Evolutionary conservation across 1,139 yeast species (phyloP), one percentile per base, ranked within the genome.

Genomic region (Candida labiduridarum): DNA sequence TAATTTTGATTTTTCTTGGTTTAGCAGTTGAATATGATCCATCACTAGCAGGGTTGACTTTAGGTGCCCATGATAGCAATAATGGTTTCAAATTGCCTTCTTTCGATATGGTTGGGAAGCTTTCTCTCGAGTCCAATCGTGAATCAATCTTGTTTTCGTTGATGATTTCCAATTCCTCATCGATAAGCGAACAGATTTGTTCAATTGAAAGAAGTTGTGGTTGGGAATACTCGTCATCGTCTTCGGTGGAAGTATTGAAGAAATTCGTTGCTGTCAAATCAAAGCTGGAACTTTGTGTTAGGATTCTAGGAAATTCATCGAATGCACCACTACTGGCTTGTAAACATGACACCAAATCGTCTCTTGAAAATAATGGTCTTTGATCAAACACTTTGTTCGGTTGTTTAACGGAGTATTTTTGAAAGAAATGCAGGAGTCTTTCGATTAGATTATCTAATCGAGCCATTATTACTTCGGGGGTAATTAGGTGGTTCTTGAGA

Each of bases 141-240:
- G 27, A 12, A 22, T 40, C 25, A 5, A 41, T 27, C 29, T 30
- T 29, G 16, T 38, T 33, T 27, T 41, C 40, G 19, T 48, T 34
- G 5, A 50, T 50, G 3, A 47, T 42, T 15, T 33, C 46, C 34
- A 54, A 51, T 35, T 52, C 56, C 34, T 52, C 36, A 42, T 54
- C 55, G 14, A 54, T 47, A n/a, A 52, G 22, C 9, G 52, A 44
- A 43, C 56, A 52, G 11, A 54, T 46, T 42, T 52, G 51, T 35
- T 48, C 48, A 10, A 52, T 36, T n/a, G 57, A 49, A 22, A 45
- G 11, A 22, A 22, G 15, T 27, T 38, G 44, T 44, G 39, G 22
- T 18, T 18, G 29, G 11, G 38, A 18, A 10, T n/a, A 30, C 12
- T 30, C 42, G 16, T 47, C 41, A 8, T 25, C 29, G 6, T 25